Evolutionary conservation across 192 early-diverging fungal genomes (phyloP).

Genomic region (Coemansia erecta): DNA sequence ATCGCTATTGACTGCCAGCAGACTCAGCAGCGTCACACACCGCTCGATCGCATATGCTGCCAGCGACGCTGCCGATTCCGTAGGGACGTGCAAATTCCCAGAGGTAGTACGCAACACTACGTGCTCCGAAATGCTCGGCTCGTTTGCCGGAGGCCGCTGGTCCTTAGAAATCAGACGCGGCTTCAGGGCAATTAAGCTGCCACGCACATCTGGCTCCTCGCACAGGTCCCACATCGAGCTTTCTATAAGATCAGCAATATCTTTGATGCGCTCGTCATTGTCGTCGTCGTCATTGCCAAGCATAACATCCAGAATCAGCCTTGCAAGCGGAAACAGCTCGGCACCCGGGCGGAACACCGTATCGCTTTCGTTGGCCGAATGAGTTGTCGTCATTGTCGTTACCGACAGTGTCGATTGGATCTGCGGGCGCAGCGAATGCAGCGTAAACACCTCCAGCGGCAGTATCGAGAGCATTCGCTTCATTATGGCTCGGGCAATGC

Average conservation of each 20-base stretch:
- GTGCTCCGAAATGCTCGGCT: constrained; percentile 11
- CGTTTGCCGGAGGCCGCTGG: constrained; percentile 24
- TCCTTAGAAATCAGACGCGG: constrained; percentile 44
- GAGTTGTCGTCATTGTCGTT: neutral
- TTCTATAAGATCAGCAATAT: constrained; percentile 13
- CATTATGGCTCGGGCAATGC: constrained; percentile 6
- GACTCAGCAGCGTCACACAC: constrained; percentile 21
- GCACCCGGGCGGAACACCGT: constrained; percentile 30
- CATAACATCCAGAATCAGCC: constrained; percentile 10
- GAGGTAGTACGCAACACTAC: constrained; percentile 30
- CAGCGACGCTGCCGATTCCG: constrained; percentile 28
- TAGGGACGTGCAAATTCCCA: constrained; percentile 20
- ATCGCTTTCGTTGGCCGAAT: constrained; percentile 9
- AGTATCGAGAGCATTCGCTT: constrained; percentile 20
- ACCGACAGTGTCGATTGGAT: constrained; percentile 9
- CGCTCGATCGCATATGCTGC: constrained; percentile 43
- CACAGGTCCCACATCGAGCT: constrained; percentile 28
- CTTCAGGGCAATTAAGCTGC: constrained; percentile 39
- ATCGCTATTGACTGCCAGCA: constrained; percentile 10
- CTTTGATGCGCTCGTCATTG: neutral
- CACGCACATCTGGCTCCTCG: constrained; percentile 42
- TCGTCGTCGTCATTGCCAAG: constrained; percentile 11
- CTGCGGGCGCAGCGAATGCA: constrained; percentile 37
- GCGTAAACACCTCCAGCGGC: constrained; percentile 36
- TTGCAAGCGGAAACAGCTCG: constrained; percentile 35